A percentile compares a stretch with the other conserved stretches of the same genome.
Conservation (phyloP, 129 eudicot species). For the Sambucus nigra region DNA sequence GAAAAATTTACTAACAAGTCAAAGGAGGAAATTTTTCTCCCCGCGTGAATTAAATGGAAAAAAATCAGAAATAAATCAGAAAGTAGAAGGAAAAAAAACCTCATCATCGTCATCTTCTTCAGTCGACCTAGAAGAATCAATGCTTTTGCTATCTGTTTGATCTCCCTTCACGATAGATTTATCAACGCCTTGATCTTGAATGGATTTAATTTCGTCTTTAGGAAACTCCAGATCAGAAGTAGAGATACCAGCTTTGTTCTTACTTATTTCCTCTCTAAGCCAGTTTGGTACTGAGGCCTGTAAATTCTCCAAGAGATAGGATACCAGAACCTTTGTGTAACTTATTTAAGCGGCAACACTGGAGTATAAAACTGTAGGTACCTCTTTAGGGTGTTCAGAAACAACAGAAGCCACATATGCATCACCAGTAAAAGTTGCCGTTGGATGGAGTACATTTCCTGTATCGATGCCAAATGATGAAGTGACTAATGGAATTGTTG, state of each 20-base stretch:
- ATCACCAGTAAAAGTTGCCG: constrained; percentile 51
- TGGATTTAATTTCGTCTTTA: constrained; percentile 40
- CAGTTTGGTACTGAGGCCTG: constrained; percentile 92
- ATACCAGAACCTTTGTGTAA: not conserved
- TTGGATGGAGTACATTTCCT: constrained; percentile 42
- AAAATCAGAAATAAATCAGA: not conserved
- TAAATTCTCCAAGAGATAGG: constrained; percentile 5
- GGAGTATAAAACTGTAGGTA: constrained; percentile 9
- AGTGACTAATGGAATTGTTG: constrained; percentile 39
- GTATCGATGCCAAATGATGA: constrained; percentile 56
- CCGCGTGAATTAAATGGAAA: too few species aligned
- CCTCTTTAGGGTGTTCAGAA: constrained; percentile 87
- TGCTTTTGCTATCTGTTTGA: constrained; percentile 59
- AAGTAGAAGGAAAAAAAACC: constrained; percentile 25
- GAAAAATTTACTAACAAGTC: too few species aligned
- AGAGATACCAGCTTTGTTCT: constrained; percentile 59
- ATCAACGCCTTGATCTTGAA: constrained; percentile 53
- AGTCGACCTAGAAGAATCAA: constrained; percentile 52
- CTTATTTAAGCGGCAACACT: constrained; percentile 4
- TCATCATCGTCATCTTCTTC: constrained; percentile 91
- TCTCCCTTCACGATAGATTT: constrained; percentile 42
- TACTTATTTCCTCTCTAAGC: constrained; percentile 95
- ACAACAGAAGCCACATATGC: constrained; percentile 49
- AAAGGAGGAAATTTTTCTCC: too few species aligned
- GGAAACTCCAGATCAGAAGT: constrained; percentile 44